These are phyloP conservation scores for Petunia axillaris DNA, from an alignment of 257 asterid species.

Conservation along the genomic window DNA sequence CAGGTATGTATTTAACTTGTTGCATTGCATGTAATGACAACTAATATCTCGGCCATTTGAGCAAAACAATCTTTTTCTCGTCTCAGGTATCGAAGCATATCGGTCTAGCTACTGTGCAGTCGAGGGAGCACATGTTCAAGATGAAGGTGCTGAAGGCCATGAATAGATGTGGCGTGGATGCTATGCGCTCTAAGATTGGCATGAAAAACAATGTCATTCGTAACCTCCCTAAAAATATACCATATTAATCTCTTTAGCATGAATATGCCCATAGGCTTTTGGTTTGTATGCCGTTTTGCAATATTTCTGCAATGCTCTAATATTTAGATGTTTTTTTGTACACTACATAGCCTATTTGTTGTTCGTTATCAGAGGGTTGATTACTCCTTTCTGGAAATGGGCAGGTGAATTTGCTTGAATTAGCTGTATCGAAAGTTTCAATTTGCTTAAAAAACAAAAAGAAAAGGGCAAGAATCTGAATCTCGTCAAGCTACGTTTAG, in stretches of 20 bases:
- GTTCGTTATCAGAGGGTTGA: too few species aligned
- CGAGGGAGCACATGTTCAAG: conserved; percentile 58
- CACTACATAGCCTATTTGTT: too few species aligned
- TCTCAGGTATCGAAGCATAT: conserved; percentile 76
- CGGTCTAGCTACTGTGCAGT: conserved; percentile 80
- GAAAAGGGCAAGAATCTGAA: background rate
- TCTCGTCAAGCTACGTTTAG: too few species aligned
- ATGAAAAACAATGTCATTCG: conserved; percentile 89
- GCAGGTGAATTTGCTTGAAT: background rate
- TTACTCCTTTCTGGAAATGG: background rate
- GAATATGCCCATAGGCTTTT: background rate
- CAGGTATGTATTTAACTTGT: conserved; percentile 47
- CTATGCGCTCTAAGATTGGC: conserved; percentile 78
- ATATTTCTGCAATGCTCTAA: background rate
- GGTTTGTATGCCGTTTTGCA: too few species aligned
- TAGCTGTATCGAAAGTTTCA: background rate
- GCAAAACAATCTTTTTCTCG: background rate
- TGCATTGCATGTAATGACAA: background rate
- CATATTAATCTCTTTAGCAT: conserved; percentile 43
- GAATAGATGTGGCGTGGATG: conserved; percentile 64
- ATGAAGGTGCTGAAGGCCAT: conserved; percentile 78
- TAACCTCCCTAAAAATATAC: conserved; percentile 76
- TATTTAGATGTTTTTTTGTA: too few species aligned
- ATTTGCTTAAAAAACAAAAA: background rate
- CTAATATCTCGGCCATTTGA: background rate